phyloP scores from a whole-genome alignment of 495 filamentous ascomycete genomes.

The Aspergillus carlsbadensis region DNA sequence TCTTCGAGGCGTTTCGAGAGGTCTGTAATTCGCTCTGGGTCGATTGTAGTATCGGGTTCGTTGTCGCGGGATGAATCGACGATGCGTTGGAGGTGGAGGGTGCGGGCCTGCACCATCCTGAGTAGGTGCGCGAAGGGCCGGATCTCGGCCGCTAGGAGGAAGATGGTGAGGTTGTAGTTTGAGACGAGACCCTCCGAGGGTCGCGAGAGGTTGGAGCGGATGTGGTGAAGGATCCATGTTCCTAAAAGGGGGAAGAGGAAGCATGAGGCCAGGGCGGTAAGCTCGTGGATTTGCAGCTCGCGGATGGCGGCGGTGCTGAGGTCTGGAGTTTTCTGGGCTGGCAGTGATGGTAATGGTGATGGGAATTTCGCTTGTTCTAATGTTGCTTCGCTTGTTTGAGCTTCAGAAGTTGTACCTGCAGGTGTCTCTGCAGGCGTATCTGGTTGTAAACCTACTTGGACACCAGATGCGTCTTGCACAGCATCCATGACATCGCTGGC shows the following conservation, averaged over 20 bases:
- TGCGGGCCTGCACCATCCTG: constrained; percentile 73
- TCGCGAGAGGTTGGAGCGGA: constrained; percentile 72
- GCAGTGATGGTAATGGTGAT: no score
- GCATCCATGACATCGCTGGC: constrained; percentile 44
- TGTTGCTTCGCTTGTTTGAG: constrained; percentile 26
- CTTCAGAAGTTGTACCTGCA: no score
- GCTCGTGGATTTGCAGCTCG: constrained; percentile 74
- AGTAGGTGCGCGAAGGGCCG: constrained; percentile 78
- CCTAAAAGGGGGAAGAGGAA: constrained; percentile 77
- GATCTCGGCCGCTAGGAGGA: constrained; percentile 83
- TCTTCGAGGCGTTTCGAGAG: constrained; percentile 65
- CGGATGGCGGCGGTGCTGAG: constrained; percentile 42
- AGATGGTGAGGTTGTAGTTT: constrained; percentile 92
- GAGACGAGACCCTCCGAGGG: constrained; percentile 86
- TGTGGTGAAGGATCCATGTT: constrained; percentile 74
- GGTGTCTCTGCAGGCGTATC: no score
- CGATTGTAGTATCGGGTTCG: constrained; percentile 32
- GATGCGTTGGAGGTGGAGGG: constrained; percentile 77
- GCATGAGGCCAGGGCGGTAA: constrained; percentile 70
- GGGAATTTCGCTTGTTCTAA: background rate
- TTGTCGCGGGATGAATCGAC: constrained; percentile 53
- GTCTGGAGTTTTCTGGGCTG: background rate
- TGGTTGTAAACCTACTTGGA: no score
- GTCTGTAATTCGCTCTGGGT: constrained; percentile 50
- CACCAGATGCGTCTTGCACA: constrained; percentile 22